These are phyloP conservation scores for Anthostomella pinea DNA, from an alignment of 2,329 filamentous ascomycete genomes.

Conservation along the genomic window DNA sequence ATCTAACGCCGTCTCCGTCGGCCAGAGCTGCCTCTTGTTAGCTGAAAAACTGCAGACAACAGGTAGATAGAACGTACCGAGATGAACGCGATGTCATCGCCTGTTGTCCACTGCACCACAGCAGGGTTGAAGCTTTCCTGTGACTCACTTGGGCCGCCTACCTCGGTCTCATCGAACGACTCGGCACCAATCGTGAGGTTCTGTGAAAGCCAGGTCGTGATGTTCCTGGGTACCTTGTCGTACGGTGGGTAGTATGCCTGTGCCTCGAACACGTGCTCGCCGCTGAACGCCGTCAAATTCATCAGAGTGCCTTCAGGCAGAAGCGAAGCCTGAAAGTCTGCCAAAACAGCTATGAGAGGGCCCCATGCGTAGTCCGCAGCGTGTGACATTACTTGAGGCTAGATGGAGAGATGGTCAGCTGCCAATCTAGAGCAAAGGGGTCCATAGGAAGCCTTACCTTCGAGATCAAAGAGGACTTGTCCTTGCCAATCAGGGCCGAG, in stretches of 20 bases:
- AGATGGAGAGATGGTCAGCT: too few species aligned
- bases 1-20: slow-evolving; percentile 39
- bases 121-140: slow-evolving; percentile 56
- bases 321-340: slow-evolving; percentile 46
- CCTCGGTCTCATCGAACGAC: slow-evolving; percentile 52
- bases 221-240: slow-evolving; percentile 55
- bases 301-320: slow-evolving; percentile 40
- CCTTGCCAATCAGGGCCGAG: slow-evolving; percentile 55
- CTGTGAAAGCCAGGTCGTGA: slow-evolving; percentile 55
- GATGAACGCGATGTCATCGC: slow-evolving; percentile 34
- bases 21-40: slow-evolving; percentile 32
- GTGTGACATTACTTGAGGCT: slow-evolving; percentile 56
- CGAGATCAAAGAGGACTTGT: slow-evolving; percentile 34
- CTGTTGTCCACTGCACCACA: slow-evolving; percentile 56
- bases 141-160: slow-evolving; percentile 53
- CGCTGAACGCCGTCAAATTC: slow-evolving; percentile 45
- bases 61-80: slow-evolving; percentile 20
- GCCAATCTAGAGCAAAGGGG: slow-evolving; percentile 6
- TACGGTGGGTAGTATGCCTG: slow-evolving; percentile 57
- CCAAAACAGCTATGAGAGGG: slow-evolving; percentile 54
- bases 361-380: slow-evolving; percentile 57
- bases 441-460: slow-evolving; percentile 27
- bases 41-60: neutral
- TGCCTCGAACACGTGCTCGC: slow-evolving; percentile 50
- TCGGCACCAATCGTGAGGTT: slow-evolving; percentile 60